phyloP scores from a whole-genome alignment of 1,284 basidiomycete species.

The Thelephora terrestris region DNA sequence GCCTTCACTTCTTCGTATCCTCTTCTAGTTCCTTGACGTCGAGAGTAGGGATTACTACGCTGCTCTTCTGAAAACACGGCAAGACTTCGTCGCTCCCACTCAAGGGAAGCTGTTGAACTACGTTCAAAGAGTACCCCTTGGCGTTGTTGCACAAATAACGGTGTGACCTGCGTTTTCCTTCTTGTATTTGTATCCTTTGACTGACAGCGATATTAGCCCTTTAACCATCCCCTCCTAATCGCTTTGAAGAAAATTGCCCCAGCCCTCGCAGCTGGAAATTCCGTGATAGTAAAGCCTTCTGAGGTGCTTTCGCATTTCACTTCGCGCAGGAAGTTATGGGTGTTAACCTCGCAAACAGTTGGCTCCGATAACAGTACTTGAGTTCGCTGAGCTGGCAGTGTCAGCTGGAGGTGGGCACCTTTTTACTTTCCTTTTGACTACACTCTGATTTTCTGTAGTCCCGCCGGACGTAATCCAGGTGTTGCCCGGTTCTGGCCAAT shows the following conservation, averaged over 20 bases:
- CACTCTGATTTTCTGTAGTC: constrained; percentile 30
- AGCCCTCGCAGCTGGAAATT: constrained; percentile 77
- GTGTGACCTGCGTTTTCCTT: constrained; percentile 26
- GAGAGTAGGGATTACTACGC: constrained; percentile 59
- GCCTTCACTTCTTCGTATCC: constrained; percentile 17
- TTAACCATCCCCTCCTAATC: constrained; percentile 76
- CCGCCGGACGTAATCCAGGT: constrained; percentile 67
- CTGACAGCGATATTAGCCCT: constrained; percentile 39
- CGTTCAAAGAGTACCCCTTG: constrained; percentile 67
- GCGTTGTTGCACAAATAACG: constrained; percentile 78
- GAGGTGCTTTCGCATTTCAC: constrained; percentile 34
- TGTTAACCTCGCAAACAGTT: constrained; percentile 29
- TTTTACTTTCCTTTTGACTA: not conserved
- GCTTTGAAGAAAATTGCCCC: constrained; percentile 81
- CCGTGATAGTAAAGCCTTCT: constrained; percentile 74
- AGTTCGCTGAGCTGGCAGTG: constrained; percentile 56
- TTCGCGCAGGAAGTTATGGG: not conserved
- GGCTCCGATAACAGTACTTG: constrained; percentile 69
- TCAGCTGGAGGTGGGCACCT: constrained; percentile 50
- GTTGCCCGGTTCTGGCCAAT: constrained; percentile 57
- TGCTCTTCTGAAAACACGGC: constrained; percentile 58
- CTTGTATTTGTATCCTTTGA: not conserved
- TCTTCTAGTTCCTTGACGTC: not conserved
- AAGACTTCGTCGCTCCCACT: constrained; percentile 64
- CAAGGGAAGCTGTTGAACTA: constrained; percentile 72